Evolutionary conservation across 2,329 filamentous ascomycete genomes (phyloP), one percentile per base, ranked within the genome.

Genomic region (Talaromyces sp.): DNA sequence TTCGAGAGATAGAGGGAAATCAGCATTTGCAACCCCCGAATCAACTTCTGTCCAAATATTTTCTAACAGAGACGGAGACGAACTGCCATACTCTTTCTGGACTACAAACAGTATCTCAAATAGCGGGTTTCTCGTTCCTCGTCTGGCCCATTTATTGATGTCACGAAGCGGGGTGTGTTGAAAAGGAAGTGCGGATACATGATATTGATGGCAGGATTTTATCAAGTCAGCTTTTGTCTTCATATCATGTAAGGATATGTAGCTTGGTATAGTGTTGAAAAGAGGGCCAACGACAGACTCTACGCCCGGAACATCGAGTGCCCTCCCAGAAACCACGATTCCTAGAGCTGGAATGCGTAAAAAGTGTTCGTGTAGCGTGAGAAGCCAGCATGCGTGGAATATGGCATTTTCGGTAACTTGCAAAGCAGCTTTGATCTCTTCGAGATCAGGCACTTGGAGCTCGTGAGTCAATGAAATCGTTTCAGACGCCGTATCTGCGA

Each of bases 101-200:
- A 94, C 97, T 0, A 92, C 90, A 70, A 97, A 96, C 1, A 97
- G 80, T 0, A 84, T 89, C 66, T 96, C 90, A 72, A 97, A 97
- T 2, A 94, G 77, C 0, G 85, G 81, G 49, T 85, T 76, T n/a
- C 78, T 77, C 0, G 79, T 79, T 3, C 84, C 84, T 4, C 81
- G 80, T 0, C 85, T 83, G 69, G 87, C 88, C 89, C 91, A 96
- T 75, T 92, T 96, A 71, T 91, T 88, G 38, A 97, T 89, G 54
- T 91, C 86, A 25, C 92, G 86, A 10, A 97, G 81, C 0, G 93
- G 84, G 0, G 91, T 91, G 70, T 94, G 90, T 68, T 96, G 92
- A 69, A 89, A 94, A 0, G 88, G 83, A 22, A 95, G 80, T 11
- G 86, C 83, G 0, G 84, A 80, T 1, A 87, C 84, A 72, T 91